These are phyloP conservation scores for Boletus patriciae DNA, from an alignment of 768 basidiomycete species.

Conservation along the genomic window DNA sequence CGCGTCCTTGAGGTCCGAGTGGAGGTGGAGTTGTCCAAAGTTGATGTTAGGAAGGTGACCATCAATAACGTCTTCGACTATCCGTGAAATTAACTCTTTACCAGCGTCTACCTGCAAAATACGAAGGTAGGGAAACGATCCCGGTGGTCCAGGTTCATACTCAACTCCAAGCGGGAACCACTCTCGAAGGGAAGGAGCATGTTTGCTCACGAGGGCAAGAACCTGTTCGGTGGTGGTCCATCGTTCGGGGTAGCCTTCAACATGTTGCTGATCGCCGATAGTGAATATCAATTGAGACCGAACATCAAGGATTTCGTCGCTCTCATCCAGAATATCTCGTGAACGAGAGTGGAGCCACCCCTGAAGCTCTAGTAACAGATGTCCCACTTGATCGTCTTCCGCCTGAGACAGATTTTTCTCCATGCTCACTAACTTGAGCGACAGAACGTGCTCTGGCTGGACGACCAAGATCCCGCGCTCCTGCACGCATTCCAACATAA, in stretches of 20 bases:
- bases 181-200: conserved; percentile 7
- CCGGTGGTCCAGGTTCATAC: conserved; percentile 1
- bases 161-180: conserved; percentile 13
- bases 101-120: conserved; percentile 17
- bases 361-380: conserved; percentile 27
- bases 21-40: conserved; percentile 8
- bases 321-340: conserved; percentile 31
- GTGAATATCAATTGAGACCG: conserved; percentile 39
- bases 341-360: conserved; percentile 26
- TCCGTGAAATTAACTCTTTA: conserved; percentile 2
- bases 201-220: conserved; percentile 23
- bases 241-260: conserved; percentile 33
- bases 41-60: conserved; percentile 13
- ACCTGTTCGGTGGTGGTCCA: conserved; percentile 35
- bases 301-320: conserved; percentile 33
- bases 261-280: conserved; percentile 23
- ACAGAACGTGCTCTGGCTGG: conserved; percentile 55
- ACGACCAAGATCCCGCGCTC: conserved; percentile 45
- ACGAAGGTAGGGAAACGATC: conserved; percentile 25
- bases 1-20: background rate
- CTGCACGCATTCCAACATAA: conserved; percentile 40
- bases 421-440: conserved; percentile 46
- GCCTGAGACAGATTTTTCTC: conserved; percentile 29
- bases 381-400: background rate
- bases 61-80: conserved; percentile 14